Evolutionary conservation across 768 basidiomycete genomes (phyloP).

Genomic region (Hypholoma sublateritium): DNA sequence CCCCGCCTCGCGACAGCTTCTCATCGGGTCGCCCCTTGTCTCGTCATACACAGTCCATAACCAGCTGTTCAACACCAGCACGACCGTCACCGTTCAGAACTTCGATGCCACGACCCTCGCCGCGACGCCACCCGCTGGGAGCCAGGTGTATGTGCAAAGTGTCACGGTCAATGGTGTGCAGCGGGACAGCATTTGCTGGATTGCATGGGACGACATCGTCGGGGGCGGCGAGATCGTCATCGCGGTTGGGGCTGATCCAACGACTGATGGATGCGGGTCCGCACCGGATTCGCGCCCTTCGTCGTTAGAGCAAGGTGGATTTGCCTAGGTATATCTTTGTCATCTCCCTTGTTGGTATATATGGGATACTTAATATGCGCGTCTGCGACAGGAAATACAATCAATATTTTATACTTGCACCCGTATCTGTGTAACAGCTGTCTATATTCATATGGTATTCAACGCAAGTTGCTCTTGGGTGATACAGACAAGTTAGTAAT

Average conservation of each 20-base stretch:
- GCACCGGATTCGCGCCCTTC: slow-evolving; percentile 32
- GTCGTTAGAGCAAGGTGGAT: slow-evolving; percentile 41
- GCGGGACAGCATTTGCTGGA: slow-evolving; percentile 40
- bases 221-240: slow-evolving; percentile 46
- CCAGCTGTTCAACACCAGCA: slow-evolving; percentile 35
- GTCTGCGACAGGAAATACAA: too few species aligned
- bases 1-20: slow-evolving; percentile 42
- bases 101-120: slow-evolving; percentile 39
- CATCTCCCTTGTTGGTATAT: too few species aligned
- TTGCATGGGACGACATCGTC: slow-evolving; percentile 42
- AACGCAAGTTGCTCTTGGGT: too few species aligned
- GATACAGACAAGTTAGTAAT: too few species aligned
- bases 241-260: slow-evolving; percentile 39
- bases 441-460: too few species aligned
- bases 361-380: too few species aligned
- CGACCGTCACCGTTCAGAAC: slow-evolving; percentile 38
- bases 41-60: slow-evolving; percentile 44
- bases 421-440: too few species aligned
- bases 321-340: slow-evolving; percentile 10
- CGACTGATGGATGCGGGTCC: slow-evolving; percentile 39
- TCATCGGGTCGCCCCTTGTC: slow-evolving; percentile 48
- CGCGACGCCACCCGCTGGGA: slow-evolving; percentile 37
- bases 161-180: slow-evolving; percentile 40
- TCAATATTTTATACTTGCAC: too few species aligned
- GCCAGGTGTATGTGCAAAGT: slow-evolving; percentile 42